Conservation (phyloP, 164 flowering plant genomes). For the Saururus chinensis region DNA sequence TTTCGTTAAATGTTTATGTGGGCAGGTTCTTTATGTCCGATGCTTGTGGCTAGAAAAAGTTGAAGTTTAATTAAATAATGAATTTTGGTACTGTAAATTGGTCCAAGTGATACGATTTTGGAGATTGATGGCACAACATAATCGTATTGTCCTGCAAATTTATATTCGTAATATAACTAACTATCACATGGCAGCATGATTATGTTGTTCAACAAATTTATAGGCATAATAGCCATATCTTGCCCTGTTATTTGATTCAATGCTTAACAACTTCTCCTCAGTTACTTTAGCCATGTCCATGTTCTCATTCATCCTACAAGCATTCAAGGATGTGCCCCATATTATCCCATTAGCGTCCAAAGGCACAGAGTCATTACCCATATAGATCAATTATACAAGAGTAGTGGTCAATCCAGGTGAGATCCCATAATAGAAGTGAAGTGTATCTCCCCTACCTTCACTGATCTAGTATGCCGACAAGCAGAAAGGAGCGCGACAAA, state of each 20-base stretch:
- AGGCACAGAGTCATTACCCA: constrained; percentile 47
- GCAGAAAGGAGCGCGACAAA: constrained; percentile 73
- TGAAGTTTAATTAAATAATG: too few relatives aligned
- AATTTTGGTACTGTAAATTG: too few relatives aligned
- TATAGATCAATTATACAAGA: constrained; percentile 79
- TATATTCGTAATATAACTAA: too few relatives aligned
- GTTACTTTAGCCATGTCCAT: constrained; percentile 34
- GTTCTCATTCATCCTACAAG: constrained; percentile 22
- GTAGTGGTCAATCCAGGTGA: constrained; percentile 66
- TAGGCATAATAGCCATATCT: too few relatives aligned
- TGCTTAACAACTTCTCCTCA: constrained; percentile 39
- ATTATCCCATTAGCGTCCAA: constrained; percentile 9
- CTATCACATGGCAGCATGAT: too few relatives aligned
- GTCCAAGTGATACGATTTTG: too few relatives aligned
- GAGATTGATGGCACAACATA: too few relatives aligned
- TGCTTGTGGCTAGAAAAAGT: too few relatives aligned
- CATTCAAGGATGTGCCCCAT: constrained; percentile 2
- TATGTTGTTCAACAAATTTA: too few relatives aligned
- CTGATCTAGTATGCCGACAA: constrained; percentile 63
- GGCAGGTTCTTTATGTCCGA: too few relatives aligned
- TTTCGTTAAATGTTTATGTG: too few relatives aligned
- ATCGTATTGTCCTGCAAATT: too few relatives aligned
- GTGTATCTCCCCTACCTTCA: constrained; percentile 50
- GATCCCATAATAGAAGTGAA: constrained; percentile 50
- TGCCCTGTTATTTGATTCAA: constrained; percentile 47